A percentile compares a stretch with the other conserved stretches of the same genome.
Conservation (phyloP, 169 alveolate species). For the Plasmodium knowlesi region DNA sequence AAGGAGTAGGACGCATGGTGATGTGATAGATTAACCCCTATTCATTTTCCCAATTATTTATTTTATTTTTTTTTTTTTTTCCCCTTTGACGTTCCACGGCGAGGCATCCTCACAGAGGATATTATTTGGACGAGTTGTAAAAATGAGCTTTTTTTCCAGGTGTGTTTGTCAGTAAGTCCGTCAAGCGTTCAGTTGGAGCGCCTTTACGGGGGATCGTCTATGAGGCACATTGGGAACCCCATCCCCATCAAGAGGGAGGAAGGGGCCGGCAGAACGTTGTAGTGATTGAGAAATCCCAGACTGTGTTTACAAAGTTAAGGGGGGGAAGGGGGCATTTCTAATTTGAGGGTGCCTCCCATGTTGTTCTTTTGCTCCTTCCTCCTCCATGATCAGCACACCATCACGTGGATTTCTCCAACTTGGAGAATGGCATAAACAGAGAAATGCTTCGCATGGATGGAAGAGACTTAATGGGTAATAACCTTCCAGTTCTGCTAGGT, state of each 20-base stretch:
- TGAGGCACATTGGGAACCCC: background rate
- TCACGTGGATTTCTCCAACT: background rate
- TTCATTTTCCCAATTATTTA: background rate
- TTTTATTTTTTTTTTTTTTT: too few species aligned
- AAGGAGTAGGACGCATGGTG: background rate
- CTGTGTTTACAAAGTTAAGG: background rate
- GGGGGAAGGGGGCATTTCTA: background rate
- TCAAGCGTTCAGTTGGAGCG: background rate
- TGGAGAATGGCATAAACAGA: background rate
- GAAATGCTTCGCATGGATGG: background rate
- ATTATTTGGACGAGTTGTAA: background rate
- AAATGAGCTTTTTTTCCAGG: background rate
- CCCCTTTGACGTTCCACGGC: background rate
- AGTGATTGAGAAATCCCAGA: background rate
- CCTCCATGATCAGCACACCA: background rate
- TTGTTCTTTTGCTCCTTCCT: background rate
- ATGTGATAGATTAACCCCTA: background rate
- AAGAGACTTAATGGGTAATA: background rate
- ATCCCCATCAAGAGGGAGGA: too few species aligned
- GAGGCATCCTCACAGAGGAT: background rate
- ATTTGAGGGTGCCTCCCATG: background rate
- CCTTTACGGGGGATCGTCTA: background rate
- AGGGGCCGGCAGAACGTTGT: too few species aligned
- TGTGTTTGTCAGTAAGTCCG: background rate
- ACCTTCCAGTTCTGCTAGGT: background rate